Percentiles rank a stretch among this genome's conserved stretches.
These are phyloP conservation scores for Elaeis oleifera DNA, from an alignment of 202 grass and related monocot genomes.

Conservation along the genomic window DNA sequence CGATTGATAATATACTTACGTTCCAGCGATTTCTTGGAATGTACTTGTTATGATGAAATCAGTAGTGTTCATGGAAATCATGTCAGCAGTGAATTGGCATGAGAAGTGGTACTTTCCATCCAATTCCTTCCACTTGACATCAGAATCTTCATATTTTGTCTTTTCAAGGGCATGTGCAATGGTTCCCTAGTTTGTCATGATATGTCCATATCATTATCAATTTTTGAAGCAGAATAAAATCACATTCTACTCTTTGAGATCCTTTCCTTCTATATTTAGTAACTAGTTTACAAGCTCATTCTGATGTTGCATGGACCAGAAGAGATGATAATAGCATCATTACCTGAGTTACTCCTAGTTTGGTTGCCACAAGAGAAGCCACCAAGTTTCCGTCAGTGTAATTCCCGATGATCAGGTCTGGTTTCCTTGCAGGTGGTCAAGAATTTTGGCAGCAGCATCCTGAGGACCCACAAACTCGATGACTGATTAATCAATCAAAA, in stretches of 20 bases:
- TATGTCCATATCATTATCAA: not conserved
- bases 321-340: too few species aligned
- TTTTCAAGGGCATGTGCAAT: constrained; percentile 98
- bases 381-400: constrained; percentile 93
- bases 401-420: constrained; percentile 92
- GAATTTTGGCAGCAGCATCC: constrained; percentile 64
- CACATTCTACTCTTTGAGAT: too few species aligned
- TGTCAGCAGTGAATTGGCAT: constrained; percentile 94
- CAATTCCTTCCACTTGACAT: constrained; percentile 88
- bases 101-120: constrained; percentile 90
- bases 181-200: constrained; percentile 37
- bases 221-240: too few species aligned
- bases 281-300: too few species aligned
- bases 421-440: constrained; percentile 75
- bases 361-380: constrained; percentile 75
- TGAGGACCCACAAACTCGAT: constrained; percentile 9
- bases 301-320: too few species aligned
- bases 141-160: constrained; percentile 90
- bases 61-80: constrained; percentile 90
- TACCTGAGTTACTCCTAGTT: constrained; percentile 87
- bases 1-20: constrained; percentile 25
- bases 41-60: constrained; percentile 98
- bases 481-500: too few species aligned
- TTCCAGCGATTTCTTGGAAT: constrained; percentile 96
- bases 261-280: too few species aligned